Evolutionary conservation across 202 grass and related monocot genomes (phyloP).

Genomic region (Saccharum hybrid): DNA sequence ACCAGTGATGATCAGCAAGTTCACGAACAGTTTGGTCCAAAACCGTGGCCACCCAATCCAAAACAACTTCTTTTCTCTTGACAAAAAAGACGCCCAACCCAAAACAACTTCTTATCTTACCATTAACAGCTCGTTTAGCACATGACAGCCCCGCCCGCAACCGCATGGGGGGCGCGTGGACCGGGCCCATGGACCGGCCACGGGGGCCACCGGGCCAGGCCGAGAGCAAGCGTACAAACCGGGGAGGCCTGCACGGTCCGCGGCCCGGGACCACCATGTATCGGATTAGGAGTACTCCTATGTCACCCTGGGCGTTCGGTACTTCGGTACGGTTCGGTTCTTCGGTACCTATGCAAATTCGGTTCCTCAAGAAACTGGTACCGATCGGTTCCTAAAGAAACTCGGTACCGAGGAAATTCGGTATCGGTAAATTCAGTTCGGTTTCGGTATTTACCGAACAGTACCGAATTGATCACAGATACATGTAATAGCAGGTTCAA

Average conservation of each 20-base stretch:
- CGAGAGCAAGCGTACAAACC: conserved; percentile 19
- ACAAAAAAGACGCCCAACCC: background rate
- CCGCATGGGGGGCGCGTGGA: conserved; percentile 1
- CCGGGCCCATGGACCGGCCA: conserved; percentile 27
- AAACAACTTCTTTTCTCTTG: background rate
- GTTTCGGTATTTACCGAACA: no score
- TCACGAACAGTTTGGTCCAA: background rate
- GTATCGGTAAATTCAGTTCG: no score
- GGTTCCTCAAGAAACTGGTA: no score
- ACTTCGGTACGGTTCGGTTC: no score
- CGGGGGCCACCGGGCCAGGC: background rate
- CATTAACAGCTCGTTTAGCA: conserved; percentile 11
- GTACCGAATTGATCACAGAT: no score
- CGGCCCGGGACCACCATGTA: conserved; percentile 14
- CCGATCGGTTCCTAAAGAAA: no score
- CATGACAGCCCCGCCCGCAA: conserved; percentile 19
- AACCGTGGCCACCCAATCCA: background rate
- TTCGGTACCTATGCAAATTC: no score
- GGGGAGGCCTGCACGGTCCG: conserved; percentile 30
- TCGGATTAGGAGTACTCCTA: no score
- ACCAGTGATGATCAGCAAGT: no score
- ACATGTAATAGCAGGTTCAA: no score
- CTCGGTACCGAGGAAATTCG: no score
- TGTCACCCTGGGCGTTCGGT: no score
- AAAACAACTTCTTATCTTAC: background rate